Conservation (phyloP, 805 yeast genomes). For the Vanderwaltozyma verrucispora region DNA sequence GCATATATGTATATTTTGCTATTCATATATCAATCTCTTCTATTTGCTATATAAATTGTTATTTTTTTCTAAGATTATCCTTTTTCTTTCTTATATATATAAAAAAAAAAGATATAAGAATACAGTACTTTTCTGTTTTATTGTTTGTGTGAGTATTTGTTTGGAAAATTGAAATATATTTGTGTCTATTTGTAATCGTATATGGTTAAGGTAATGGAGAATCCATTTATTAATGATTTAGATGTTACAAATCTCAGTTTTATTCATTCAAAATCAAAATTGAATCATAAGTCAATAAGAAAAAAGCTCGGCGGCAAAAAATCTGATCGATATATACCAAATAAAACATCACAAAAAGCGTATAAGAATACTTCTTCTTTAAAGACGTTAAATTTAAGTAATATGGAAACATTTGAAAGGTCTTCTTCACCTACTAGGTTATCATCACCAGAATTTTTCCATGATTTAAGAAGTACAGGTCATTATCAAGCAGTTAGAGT, state of each 20-base stretch:
- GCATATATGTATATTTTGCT: too few relatives aligned
- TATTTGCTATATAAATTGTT: too few relatives aligned
- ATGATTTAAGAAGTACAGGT: conserved; percentile 15
- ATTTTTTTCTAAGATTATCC: too few relatives aligned
- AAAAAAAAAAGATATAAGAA: too few relatives aligned
- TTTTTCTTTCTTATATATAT: too few relatives aligned
- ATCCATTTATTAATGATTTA: neutral
- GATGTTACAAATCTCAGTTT: neutral
- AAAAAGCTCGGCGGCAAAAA: conserved; percentile 8
- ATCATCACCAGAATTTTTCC: conserved; percentile 26
- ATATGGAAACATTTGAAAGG: conserved; percentile 7
- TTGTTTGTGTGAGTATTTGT: too few relatives aligned
- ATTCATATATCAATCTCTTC: too few relatives aligned
- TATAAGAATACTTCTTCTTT: conserved; percentile 18
- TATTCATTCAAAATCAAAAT: neutral
- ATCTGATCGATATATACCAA: conserved; percentile 34
- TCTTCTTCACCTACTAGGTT: conserved; percentile 22
- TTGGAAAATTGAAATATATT: too few relatives aligned
- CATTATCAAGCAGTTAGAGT: conserved; percentile 14
- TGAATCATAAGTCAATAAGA: neutral
- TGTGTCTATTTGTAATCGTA: too few relatives aligned
- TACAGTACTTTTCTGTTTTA: too few relatives aligned
- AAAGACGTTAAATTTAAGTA: neutral
- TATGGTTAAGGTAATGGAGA: too few relatives aligned
- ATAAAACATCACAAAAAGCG: conserved; percentile 22